A percentile compares a stretch with the other conserved stretches of the same genome.
Evolutionary conservation across 345 rosid species (phyloP).

Genomic region (Dovyalis caffra): DNA sequence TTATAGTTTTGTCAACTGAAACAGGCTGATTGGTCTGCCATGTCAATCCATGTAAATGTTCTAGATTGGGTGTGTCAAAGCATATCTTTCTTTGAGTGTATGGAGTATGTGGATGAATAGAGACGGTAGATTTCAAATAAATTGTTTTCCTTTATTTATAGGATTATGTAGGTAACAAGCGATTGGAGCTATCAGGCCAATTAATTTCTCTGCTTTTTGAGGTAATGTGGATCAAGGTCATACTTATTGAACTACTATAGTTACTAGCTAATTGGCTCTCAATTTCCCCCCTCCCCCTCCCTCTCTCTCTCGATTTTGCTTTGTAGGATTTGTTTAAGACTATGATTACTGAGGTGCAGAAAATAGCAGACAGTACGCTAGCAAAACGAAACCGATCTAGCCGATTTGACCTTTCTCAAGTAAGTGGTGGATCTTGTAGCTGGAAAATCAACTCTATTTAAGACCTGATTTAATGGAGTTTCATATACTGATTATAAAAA

Average conservation of each 20-base stretch:
- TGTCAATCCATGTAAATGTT: neutral
- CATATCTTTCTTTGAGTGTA: neutral
- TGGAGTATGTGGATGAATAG: neutral
- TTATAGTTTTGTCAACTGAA: neutral
- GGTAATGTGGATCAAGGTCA: slow-evolving; percentile 42
- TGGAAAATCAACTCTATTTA: neutral
- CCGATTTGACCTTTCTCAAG: slow-evolving; percentile 57
- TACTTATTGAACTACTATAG: neutral
- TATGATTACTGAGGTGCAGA: slow-evolving; percentile 56
- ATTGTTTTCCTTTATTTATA: slow-evolving; percentile 22
- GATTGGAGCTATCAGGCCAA: slow-evolving; percentile 92
- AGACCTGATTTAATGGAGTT: neutral
- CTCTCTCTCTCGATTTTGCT: neutral
- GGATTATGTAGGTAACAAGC: slow-evolving; percentile 98
- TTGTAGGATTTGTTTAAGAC: slow-evolving; percentile 89
- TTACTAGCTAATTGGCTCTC: neutral
- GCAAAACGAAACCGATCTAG: slow-evolving; percentile 52
- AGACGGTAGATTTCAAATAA: neutral
- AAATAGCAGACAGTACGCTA: slow-evolving; percentile 40
- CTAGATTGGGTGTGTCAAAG: neutral
- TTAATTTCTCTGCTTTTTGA: slow-evolving; percentile 89
- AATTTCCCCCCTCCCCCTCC: slow-evolving; percentile 1
- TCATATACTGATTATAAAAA: no score
- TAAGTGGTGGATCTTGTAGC: slow-evolving; percentile 30
- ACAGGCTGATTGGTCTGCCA: neutral